These are phyloP conservation scores for Hypoxylon sp. DNA, from an alignment of 2,329 filamentous ascomycete genomes.

Conservation along the genomic window DNA sequence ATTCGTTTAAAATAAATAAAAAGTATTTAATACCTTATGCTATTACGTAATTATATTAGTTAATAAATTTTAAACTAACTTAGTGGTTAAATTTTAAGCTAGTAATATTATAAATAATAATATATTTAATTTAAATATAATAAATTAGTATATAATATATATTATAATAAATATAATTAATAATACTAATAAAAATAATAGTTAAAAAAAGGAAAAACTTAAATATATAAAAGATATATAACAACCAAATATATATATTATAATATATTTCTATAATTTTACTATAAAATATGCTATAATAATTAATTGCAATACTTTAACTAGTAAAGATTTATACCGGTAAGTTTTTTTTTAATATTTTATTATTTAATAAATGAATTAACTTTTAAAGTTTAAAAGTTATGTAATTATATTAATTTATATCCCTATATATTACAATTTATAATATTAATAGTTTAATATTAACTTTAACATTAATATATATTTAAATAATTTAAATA, in stretches of 20 bases:
- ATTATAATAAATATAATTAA: not conserved
- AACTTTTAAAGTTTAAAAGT: too few species aligned
- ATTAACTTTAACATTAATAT: too few species aligned
- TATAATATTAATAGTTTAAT: too few species aligned
- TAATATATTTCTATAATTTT: not conserved
- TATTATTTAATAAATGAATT: too few species aligned
- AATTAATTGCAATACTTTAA: conserved; percentile 4
- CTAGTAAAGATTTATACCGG: not conserved
- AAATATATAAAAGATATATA: conserved; percentile 6
- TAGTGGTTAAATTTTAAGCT: not conserved
- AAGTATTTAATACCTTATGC: too few species aligned
- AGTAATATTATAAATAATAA: not conserved
- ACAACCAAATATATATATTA: conserved; percentile 5
- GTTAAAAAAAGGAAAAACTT: not conserved
- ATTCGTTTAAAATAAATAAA: not conserved
- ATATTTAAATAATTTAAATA: not conserved
- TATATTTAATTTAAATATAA: not conserved
- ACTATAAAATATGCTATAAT: conserved; percentile 1
- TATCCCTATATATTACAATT: not conserved
- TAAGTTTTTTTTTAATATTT: not conserved
- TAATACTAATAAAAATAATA: too few species aligned
- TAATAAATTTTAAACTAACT: not conserved
- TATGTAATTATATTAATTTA: not conserved
- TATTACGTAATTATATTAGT: not conserved
- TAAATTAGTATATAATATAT: too few species aligned